Conservation (phyloP, 2,329 filamentous ascomycete species). For the Epichloe amarillans region DNA sequence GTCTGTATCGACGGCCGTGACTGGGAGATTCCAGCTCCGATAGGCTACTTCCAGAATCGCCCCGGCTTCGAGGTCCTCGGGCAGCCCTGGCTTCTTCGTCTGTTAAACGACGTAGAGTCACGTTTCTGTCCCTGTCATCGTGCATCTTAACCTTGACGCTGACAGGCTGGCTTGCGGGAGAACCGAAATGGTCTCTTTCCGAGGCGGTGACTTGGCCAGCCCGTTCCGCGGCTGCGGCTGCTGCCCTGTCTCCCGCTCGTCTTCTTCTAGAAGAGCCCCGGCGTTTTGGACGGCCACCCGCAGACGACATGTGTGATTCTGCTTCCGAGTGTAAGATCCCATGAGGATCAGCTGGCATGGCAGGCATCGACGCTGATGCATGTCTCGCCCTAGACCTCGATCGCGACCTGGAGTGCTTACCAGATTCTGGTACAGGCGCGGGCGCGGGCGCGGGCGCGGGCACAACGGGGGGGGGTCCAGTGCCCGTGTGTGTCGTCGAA, state of each 20-base stretch:
- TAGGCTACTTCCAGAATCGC: conserved; percentile 40
- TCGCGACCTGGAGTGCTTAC: conserved; percentile 18
- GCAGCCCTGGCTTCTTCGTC: conserved; percentile 42
- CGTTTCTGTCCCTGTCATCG: conserved; percentile 45
- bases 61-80: conserved; percentile 27
- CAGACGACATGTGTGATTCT: conserved; percentile 17
- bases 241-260: conserved; percentile 30
- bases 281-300: conserved; percentile 24
- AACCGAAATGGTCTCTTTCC: conserved; percentile 25
- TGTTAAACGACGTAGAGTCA: conserved; percentile 47
- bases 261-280: conserved; percentile 33
- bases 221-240: conserved; percentile 33
- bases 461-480: conserved; percentile 9
- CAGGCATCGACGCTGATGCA: conserved; percentile 35
- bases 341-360: conserved; percentile 39
- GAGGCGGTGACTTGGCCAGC: conserved; percentile 33
- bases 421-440: conserved; percentile 9
- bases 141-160: conserved; percentile 48
- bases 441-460: conserved; percentile 1
- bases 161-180: conserved; percentile 32
- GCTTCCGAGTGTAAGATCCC: conserved; percentile 24
- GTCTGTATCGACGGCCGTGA: conserved; percentile 34
- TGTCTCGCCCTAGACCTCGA: conserved; percentile 26
- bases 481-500: conserved; percentile 9
- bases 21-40: conserved; percentile 42